Conservation (phyloP, 345 rosid species). For the Cardamine resedifolia region DNA sequence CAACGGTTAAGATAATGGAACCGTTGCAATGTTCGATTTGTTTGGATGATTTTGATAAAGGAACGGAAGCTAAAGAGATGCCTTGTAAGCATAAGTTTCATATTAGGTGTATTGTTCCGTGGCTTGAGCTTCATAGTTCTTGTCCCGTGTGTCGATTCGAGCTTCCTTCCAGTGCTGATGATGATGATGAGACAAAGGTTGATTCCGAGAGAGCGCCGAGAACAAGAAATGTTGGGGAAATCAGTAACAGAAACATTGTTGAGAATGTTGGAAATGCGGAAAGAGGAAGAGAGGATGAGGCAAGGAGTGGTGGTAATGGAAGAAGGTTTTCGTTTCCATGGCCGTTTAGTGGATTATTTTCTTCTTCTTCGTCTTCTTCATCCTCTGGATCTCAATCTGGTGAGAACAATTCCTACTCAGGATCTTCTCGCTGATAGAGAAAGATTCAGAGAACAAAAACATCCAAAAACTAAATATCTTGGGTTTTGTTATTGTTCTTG, state of each 20-base stretch:
- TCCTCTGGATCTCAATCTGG: slow-evolving; percentile 46
- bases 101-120: slow-evolving; percentile 63
- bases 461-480: neutral
- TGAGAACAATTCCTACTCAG: slow-evolving; percentile 45
- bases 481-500: neutral
- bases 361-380: slow-evolving; percentile 48
- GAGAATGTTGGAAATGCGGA: slow-evolving; percentile 37
- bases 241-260: neutral
- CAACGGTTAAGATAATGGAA: slow-evolving; percentile 56
- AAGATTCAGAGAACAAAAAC: slow-evolving; percentile 3
- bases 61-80: slow-evolving; percentile 72
- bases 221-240: slow-evolving; percentile 1
- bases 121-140: slow-evolving; percentile 92
- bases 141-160: slow-evolving; percentile 88
- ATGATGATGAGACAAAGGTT: slow-evolving; percentile 63
- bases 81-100: slow-evolving; percentile 96
- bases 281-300: slow-evolving; percentile 54
- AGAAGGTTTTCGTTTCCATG: slow-evolving; percentile 77
- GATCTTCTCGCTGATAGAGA: slow-evolving; percentile 32
- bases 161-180: slow-evolving; percentile 50
- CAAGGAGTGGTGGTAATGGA: slow-evolving; percentile 47
- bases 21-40: slow-evolving; percentile 74
- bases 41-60: slow-evolving; percentile 78
- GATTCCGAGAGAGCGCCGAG: slow-evolving; percentile 39
- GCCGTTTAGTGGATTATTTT: slow-evolving; percentile 80